phyloP scores from a whole-genome alignment of 768 basidiomycete genomes.

The Kwoniella dendrophila region DNA sequence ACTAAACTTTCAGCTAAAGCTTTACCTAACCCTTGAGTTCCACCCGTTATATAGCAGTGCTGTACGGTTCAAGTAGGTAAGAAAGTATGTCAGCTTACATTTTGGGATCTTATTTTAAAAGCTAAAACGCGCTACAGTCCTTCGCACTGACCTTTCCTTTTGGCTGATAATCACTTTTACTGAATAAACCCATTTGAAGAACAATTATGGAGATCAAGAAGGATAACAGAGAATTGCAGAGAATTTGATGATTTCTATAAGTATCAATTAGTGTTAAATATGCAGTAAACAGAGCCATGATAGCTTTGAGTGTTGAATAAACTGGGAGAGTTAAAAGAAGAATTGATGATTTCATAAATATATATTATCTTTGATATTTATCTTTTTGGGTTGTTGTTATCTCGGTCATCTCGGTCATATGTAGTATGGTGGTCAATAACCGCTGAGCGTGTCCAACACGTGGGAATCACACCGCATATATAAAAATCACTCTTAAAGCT shows the following conservation, averaged over 20 bases:
- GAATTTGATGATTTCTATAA: background rate
- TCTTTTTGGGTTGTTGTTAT: background rate
- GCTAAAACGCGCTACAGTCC: too few relatives aligned
- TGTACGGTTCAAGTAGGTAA: constrained; percentile 48
- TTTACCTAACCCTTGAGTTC: constrained; percentile 77
- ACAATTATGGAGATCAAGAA: constrained; percentile 22
- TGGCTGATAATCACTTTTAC: constrained; percentile 29
- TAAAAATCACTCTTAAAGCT: too few relatives aligned
- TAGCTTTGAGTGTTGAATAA: background rate
- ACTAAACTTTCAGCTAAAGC: constrained; percentile 67
- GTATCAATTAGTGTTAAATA: constrained; percentile 7
- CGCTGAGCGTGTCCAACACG: too few relatives aligned
- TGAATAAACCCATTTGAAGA: constrained; percentile 26
- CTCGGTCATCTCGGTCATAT: background rate
- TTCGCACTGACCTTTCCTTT: constrained; percentile 42
- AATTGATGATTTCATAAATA: background rate
- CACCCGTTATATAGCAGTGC: constrained; percentile 87
- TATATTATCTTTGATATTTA: background rate
- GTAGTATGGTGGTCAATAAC: too few relatives aligned
- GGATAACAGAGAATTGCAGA: background rate
- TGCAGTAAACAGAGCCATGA: background rate
- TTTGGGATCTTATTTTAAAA: background rate
- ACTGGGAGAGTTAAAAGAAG: background rate
- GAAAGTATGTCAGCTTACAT: background rate
- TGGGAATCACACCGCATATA: too few relatives aligned